phyloP scores from a whole-genome alignment of 177 flowering plant species.

The Tripterygium wilfordii region DNA sequence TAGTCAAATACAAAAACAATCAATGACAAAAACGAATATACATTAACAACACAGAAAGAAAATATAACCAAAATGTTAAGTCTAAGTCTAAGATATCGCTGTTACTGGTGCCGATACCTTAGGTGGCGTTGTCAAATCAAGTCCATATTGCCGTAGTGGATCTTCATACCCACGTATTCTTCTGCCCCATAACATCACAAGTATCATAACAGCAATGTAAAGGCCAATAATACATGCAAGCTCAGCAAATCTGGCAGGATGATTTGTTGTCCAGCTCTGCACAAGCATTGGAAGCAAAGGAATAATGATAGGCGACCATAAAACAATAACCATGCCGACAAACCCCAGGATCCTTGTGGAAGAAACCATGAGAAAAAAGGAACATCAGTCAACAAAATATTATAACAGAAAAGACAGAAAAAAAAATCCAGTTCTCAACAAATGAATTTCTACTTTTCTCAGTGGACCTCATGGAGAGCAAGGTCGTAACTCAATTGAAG shows the following conservation, averaged over 20 bases:
- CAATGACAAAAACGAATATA: no score
- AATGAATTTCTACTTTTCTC: no score
- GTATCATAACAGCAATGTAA: conserved; percentile 58
- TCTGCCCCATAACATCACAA: conserved; percentile 78
- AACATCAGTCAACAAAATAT: neutral
- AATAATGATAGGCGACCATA: conserved; percentile 87
- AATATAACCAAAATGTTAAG: no score
- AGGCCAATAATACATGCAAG: conserved; percentile 69
- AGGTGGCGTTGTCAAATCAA: conserved; percentile 50
- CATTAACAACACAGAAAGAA: no score
- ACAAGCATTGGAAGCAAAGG: conserved; percentile 84
- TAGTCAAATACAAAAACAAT: no score
- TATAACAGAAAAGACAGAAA: neutral
- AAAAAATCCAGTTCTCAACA: no score
- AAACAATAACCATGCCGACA: conserved; percentile 71
- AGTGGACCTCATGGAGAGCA: no score
- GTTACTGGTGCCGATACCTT: conserved; percentile 37
- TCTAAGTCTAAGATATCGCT: neutral
- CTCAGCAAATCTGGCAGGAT: conserved; percentile 51
- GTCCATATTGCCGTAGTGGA: conserved; percentile 71
- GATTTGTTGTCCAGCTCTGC: conserved; percentile 64
- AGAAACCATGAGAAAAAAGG: neutral
- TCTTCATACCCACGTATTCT: conserved; percentile 70
- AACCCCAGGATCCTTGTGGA: conserved; percentile 66
- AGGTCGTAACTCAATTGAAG: no score